A percentile compares a stretch with the other conserved stretches of the same genome.
phyloP scores from a whole-genome alignment of 2,329 filamentous ascomycete genomes.

The Fusarium tupiense region DNA sequence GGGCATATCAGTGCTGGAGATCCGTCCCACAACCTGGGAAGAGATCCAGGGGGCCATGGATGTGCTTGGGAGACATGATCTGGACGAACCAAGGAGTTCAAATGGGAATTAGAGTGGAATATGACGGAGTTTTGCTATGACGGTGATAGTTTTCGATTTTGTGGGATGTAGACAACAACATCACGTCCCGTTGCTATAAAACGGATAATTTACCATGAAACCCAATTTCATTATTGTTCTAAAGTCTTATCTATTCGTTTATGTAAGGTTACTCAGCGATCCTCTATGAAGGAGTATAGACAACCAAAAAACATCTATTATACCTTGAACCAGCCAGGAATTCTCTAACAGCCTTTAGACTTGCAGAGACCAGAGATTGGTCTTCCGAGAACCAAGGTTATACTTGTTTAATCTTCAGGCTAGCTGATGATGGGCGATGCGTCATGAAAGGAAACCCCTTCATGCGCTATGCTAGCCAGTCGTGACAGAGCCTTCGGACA shows the following conservation, averaged over 20 bases:
- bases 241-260: background rate
- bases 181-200: background rate
- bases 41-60: conserved; percentile 42
- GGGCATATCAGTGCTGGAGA: conserved; percentile 39
- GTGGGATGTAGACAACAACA: background rate
- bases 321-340: background rate
- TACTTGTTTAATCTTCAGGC: background rate
- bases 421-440: background rate
- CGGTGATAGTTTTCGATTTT: background rate
- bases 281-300: background rate
- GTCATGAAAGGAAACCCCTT: background rate
- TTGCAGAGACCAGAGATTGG: background rate
- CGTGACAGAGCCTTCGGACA: background rate
- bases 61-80: conserved; percentile 41
- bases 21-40: conserved; percentile 44
- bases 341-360: background rate
- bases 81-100: conserved; percentile 32
- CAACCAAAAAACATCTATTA: background rate
- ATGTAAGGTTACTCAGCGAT: background rate
- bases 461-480: background rate
- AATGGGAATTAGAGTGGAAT: background rate
- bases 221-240: background rate
- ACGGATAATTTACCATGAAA: background rate
- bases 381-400: background rate
- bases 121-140: background rate